Evolutionary conservation across 495 filamentous ascomycete species (phyloP).

Genomic region (Symbiotaphrina buchneri): DNA sequence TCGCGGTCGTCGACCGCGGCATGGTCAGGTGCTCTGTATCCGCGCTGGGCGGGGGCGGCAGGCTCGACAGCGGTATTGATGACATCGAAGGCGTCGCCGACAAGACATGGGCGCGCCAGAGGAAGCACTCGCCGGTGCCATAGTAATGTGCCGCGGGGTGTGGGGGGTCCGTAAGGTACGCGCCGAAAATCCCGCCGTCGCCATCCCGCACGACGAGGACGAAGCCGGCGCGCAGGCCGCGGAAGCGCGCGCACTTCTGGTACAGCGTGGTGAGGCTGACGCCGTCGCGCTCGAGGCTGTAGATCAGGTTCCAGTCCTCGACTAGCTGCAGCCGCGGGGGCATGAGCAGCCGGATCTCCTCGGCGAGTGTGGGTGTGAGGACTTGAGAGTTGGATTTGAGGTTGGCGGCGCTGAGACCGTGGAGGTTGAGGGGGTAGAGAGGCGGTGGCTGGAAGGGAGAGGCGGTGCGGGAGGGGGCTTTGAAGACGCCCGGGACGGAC

Average conservation of each 20-base stretch:
- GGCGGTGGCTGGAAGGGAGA: constrained; percentile 24
- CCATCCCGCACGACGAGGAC: constrained; percentile 68
- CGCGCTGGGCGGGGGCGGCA: constrained; percentile 43
- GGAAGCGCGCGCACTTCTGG: constrained; percentile 37
- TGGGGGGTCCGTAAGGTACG: constrained; percentile 77
- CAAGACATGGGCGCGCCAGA: constrained; percentile 66
- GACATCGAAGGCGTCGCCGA: constrained; percentile 16
- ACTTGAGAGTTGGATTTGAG: constrained; percentile 13
- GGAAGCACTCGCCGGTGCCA: constrained; percentile 92
- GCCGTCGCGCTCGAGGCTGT: constrained; percentile 85
- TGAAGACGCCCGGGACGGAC: constrained; percentile 10
- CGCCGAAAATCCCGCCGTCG: constrained; percentile 63
- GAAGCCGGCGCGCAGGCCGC: constrained; percentile 56
- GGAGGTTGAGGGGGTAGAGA: constrained; percentile 14
- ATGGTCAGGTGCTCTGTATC: constrained; percentile 45
- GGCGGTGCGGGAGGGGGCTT: constrained; percentile 12
- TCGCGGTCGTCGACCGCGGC: constrained; percentile 46
- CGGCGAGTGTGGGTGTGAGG: constrained; percentile 52
- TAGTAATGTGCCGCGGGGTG: constrained; percentile 67
- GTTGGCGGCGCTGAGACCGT: constrained; percentile 12
- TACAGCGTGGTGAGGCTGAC: constrained; percentile 76
- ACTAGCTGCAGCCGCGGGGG: constrained; percentile 67
- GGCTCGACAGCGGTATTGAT: constrained; percentile 19
- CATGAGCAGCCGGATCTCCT: constrained; percentile 81
- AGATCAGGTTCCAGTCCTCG: constrained; percentile 68